Percentiles rank a stretch among this genome's conserved stretches.
phyloP scores from a whole-genome alignment of 2,329 filamentous ascomycete genomes.

The Hymenoscyphus albidus region DNA sequence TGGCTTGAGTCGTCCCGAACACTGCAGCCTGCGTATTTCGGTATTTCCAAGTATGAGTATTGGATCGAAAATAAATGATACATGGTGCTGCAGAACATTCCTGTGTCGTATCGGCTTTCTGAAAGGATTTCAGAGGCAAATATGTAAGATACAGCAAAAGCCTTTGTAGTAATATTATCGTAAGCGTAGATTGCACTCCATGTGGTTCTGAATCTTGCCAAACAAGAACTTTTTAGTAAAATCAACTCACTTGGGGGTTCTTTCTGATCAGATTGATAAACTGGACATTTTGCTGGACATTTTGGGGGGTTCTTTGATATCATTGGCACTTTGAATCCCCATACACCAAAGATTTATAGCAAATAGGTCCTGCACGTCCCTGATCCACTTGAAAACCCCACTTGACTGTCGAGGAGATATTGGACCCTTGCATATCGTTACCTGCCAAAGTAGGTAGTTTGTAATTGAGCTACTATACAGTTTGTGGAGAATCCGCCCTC shows the following conservation, averaged over 20 bases:
- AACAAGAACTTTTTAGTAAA: neutral
- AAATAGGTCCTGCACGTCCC: too few relatives aligned
- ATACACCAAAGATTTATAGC: too few relatives aligned
- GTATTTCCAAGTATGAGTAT: neutral
- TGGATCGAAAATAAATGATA: neutral
- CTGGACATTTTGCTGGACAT: too few relatives aligned
- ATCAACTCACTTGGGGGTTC: neutral
- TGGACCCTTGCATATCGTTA: slow-evolving; percentile 2
- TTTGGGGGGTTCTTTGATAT: too few relatives aligned
- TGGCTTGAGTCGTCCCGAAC: neutral
- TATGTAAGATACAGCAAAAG: too few relatives aligned
- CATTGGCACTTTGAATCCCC: too few relatives aligned
- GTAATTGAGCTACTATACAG: neutral
- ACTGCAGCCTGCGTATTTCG: neutral
- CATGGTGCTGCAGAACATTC: neutral
- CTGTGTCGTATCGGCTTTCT: neutral
- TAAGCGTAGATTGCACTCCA: neutral
- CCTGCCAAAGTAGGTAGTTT: neutral
- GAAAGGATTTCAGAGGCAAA: neutral
- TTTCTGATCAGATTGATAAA: neutral
- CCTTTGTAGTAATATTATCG: too few relatives aligned
- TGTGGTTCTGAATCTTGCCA: neutral
- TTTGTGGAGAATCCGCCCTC: slow-evolving; percentile 1
- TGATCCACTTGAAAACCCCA: too few relatives aligned
- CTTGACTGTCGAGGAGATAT: neutral